phyloP scores from a whole-genome alignment of 1,139 yeast genomes.

The Yamadazyma dushanensis region DNA sequence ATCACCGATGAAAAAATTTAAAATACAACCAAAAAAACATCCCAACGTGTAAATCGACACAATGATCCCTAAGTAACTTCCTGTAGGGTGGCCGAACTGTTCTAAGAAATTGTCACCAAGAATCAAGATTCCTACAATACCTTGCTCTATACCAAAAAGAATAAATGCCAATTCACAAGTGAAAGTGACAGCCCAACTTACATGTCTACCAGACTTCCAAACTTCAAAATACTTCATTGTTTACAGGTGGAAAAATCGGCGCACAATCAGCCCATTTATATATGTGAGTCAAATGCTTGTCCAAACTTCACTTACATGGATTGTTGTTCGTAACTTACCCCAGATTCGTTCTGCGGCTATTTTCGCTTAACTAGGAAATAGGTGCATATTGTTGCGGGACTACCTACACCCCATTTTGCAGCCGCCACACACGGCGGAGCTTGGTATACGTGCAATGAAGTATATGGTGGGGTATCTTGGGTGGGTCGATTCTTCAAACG shows the following conservation, averaged over 20 bases:
- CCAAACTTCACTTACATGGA: too few species aligned
- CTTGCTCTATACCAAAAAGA: constrained; percentile 17
- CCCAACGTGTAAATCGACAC: constrained; percentile 69
- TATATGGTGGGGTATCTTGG: too few species aligned
- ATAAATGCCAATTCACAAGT: constrained; percentile 17
- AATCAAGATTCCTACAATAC: constrained; percentile 14
- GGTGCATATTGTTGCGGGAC: too few species aligned
- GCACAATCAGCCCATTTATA: not conserved
- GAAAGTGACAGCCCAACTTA: constrained; percentile 14
- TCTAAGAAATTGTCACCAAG: constrained; percentile 13
- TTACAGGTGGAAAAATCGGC: not conserved
- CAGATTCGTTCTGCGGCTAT: constrained; percentile 1
- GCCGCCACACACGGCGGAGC: too few species aligned
- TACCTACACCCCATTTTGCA: too few species aligned
- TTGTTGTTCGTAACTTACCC: too few species aligned
- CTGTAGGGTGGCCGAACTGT: constrained; percentile 16
- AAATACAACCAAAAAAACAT: constrained; percentile 71
- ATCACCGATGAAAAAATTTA: constrained; percentile 54
- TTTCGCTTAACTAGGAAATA: too few species aligned
- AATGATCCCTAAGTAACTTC: constrained; percentile 43
- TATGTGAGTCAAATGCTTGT: too few species aligned
- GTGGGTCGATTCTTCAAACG: too few species aligned
- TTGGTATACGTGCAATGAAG: too few species aligned
- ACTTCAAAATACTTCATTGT: constrained; percentile 11
- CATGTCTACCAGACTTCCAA: constrained; percentile 14